Evolutionary conservation across 768 basidiomycete species (phyloP), one percentile per base, ranked within the genome.

Genomic region (Hydnomerulius pinastri): DNA sequence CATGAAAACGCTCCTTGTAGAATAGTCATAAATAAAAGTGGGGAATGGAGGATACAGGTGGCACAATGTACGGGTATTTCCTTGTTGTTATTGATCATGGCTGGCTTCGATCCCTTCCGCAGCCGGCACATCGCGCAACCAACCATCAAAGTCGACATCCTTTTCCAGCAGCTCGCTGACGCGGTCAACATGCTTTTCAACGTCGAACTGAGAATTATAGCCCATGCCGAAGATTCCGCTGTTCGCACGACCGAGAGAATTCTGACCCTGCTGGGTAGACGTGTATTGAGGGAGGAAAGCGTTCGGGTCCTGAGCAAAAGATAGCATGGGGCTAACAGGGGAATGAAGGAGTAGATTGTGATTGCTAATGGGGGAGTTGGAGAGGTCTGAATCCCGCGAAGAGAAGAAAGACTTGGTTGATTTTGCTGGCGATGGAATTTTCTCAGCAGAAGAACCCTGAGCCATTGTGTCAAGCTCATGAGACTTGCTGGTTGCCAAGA

Each of bases 181-280:
- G 54, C 72, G 63, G 40, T 78, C 77, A 15, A 81, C 75, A 53
- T 76, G 73, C n/a, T 70, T 73, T 57, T 82, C 79, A 2, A 84
- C 71, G 50, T 82, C 79, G 48, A 80, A 78, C 53, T 84, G 83
- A 4, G 84, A 83, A 51, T 77, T 81, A 57, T 76, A 83, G 2
- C 73, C 75, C 66, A 71, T 67, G 54, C 69, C 75, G 32, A 70
- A 61, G 15, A 64, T 39, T 11, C 66, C 68, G 46, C 61, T 60
- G 44, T 60, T 64, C 46, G 46, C 55, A 51, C 35, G 58, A 40
- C 38, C 51, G 43, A 46, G 50, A 13, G 55, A 46, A 15, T 40
- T 51, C 39, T 56, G 59, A n/a, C 54, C 52, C 25, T 36, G 51
- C 59, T 72, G 73, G 8, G 76, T 73, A 2, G 74, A 75, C 25